These are phyloP conservation scores for Colletotrichum zoysiae DNA, from an alignment of 2,329 filamentous ascomycete genomes.

Conservation along the genomic window DNA sequence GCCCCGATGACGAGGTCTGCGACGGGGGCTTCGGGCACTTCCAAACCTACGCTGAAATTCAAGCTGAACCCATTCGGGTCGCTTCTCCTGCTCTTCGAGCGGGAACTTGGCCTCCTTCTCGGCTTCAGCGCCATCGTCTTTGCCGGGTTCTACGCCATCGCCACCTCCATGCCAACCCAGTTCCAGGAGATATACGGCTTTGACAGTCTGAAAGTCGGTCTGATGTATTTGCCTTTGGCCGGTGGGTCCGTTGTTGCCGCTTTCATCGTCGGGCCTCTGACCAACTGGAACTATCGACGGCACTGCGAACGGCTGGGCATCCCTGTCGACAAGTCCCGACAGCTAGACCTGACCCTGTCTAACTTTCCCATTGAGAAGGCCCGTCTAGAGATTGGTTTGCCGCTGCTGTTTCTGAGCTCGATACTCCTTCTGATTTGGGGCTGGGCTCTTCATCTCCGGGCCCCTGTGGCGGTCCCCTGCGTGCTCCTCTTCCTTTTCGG, in stretches of 20 bases:
- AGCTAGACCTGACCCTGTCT: slow-evolving; percentile 60
- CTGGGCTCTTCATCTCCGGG: slow-evolving; percentile 60
- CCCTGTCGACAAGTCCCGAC: slow-evolving; percentile 64
- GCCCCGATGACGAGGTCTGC: slow-evolving; percentile 18
- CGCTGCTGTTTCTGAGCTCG: slow-evolving; percentile 63
- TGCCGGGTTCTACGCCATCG: slow-evolving; percentile 63
- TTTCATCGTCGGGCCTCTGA: slow-evolving; percentile 62
- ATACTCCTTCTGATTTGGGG: slow-evolving; percentile 63
- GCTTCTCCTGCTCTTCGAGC: slow-evolving; percentile 56
- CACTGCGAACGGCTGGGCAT: slow-evolving; percentile 67
- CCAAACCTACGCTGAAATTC: slow-evolving; percentile 50
- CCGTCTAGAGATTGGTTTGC: slow-evolving; percentile 62
- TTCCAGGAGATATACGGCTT: slow-evolving; percentile 69
- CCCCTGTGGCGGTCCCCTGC: slow-evolving; percentile 60
- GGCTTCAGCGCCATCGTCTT: slow-evolving; percentile 60
- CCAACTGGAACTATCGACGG: slow-evolving; percentile 77
- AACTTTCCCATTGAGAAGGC: slow-evolving; percentile 66
- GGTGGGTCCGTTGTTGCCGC: slow-evolving; percentile 62
- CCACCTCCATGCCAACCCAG: slow-evolving; percentile 58
- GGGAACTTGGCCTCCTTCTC: slow-evolving; percentile 59
- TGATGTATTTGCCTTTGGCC: slow-evolving; percentile 66
- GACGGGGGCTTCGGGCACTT: slow-evolving; percentile 38
- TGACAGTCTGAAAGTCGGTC: slow-evolving; percentile 65
- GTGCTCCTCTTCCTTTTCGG: slow-evolving; percentile 62
- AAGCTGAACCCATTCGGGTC: slow-evolving; percentile 58